Evolutionary conservation across 768 basidiomycete genomes (phyloP), one percentile per base, ranked within the genome.

Genomic region (Lactarius deliciosus): DNA sequence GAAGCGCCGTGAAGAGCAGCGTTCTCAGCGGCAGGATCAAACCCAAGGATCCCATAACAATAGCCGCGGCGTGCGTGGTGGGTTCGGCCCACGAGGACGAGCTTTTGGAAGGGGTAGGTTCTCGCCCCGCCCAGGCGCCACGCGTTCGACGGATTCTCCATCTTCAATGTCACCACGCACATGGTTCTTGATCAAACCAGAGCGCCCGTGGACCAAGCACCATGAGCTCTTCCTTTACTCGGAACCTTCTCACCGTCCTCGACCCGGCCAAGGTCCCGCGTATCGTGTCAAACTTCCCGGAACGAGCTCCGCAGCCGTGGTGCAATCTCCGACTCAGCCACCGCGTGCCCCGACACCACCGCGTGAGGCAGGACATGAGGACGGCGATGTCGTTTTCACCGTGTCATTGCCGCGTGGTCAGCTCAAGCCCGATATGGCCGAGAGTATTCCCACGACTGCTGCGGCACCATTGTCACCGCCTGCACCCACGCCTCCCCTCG

Each of bases 181-280:
- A 53, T 90, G 90, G 85, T 92, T 83, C 72, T 77, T 83, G 9
- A 84, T 85, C 83, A 92, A 90, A 74, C 91, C 91, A 10, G 92
- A 94, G 72, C 82, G 82, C 55, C 81, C 86, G 71, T 93, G 91
- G 91, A 93, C 92, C 10, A 92, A 92, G 73, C 90, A 92, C 62
- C 85, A 88, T 70, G 91, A 93, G 72, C 82, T 81, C 3, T 90
- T 86, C 74, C 85, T 93, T 20, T 88, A 87, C 77, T 81, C 84
- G 59, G 89, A 92, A 59, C 72, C 80, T 18, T 76, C 83, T 30
- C 77, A 85, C 30, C 87, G 86, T 72, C 80, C 85, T 15, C 84
- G 86, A n/a, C 77, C 77, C 15, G 85, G 86, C 25, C 82, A 83
- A 56, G 83, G 81, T 6, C 79, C 81, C 34, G 79, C 79, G 34